Base-by-base conservation (phyloP, 371 early-diverging fungal genomes). In the Circinella umbellata region DNA sequence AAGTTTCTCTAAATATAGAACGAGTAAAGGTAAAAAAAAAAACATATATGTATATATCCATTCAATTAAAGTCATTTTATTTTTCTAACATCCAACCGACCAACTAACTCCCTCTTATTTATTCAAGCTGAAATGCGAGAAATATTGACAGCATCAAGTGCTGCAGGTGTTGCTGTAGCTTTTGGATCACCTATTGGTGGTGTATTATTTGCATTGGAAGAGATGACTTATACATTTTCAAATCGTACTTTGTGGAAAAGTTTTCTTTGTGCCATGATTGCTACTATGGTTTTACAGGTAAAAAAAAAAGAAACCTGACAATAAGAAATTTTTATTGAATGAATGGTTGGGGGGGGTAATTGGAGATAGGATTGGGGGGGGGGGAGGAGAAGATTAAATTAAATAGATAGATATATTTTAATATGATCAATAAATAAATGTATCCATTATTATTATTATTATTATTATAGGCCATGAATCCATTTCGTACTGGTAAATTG, bases 161-260 rank as follows among this genome's bases (percentile, higher is more conserved):
- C 98, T 0, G 97, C 99, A 0, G 99, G 99, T 53, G 75, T 74
- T 10, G 75, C 75, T 2, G 75, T 74, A 4, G 75, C 75, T 18
- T 74, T 74, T 62, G 75, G 75, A 4, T 74, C 75, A 20, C 75
- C 75, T 34, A 94, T 96, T 60, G 98, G 98, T 20, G 99, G 99
- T 18, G 97, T 99, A 5, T 75, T 99, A 35, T 98, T 98, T 79
- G 92, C 94, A n/a, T 85, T 98, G 14, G 99, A 99, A 79, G 98
- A 98, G 77, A 93, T 97, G 72, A 94, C 94, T n/a, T 94, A 92
- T 54, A 93, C 94, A 71, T 99, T 99, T 73, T 95, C 97, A 0
- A 89, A 91, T 77, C 93, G 96, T 76, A 98, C 97, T 5, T 92
- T 98, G 93, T 95, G 95, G 92, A 90, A 96, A 62, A 92, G 93